Evolutionary conservation across 768 basidiomycete species (phyloP).

Genomic region (Lentinula detonsa): DNA sequence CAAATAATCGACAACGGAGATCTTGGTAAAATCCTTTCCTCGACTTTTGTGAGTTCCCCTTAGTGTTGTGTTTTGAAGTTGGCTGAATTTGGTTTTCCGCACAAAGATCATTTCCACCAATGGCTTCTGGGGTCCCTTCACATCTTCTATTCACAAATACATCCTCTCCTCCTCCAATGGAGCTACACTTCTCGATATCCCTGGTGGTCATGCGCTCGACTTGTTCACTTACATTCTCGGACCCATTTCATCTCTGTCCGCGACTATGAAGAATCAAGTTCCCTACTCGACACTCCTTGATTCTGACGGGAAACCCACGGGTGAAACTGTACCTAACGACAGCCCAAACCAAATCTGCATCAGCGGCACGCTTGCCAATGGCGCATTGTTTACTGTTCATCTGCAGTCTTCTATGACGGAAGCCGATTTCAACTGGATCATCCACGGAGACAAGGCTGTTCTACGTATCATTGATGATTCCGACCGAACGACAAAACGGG

Average conservation of each 20-base stretch:
- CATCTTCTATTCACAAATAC: not conserved
- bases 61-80: not conserved
- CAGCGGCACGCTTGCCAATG: slow-evolving; percentile 22
- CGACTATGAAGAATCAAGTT: slow-evolving; percentile 18
- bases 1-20: slow-evolving; percentile 21
- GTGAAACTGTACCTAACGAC: slow-evolving; percentile 14
- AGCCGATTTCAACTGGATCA: slow-evolving; percentile 23
- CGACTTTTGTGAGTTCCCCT: slow-evolving; percentile 15
- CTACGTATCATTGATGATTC: slow-evolving; percentile 9
- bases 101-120: not conserved
- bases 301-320: slow-evolving; percentile 18
- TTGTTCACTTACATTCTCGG: slow-evolving; percentile 23
- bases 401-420: slow-evolving; percentile 14
- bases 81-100: not conserved
- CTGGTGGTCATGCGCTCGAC: slow-evolving; percentile 22
- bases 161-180: slow-evolving; percentile 9
- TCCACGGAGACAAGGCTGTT: slow-evolving; percentile 15
- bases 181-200: slow-evolving; percentile 18
- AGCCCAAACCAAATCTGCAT: slow-evolving; percentile 22
- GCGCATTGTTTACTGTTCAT: slow-evolving; percentile 20
- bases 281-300: slow-evolving; percentile 20
- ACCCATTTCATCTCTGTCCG: slow-evolving; percentile 21
- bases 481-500: not conserved
- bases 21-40: slow-evolving; percentile 24
- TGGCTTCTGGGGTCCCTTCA: not conserved